A percentile compares a stretch with the other conserved stretches of the same genome.
Evolutionary conservation across 768 basidiomycete species (phyloP).

Genomic region (Calocybe cyanea): DNA sequence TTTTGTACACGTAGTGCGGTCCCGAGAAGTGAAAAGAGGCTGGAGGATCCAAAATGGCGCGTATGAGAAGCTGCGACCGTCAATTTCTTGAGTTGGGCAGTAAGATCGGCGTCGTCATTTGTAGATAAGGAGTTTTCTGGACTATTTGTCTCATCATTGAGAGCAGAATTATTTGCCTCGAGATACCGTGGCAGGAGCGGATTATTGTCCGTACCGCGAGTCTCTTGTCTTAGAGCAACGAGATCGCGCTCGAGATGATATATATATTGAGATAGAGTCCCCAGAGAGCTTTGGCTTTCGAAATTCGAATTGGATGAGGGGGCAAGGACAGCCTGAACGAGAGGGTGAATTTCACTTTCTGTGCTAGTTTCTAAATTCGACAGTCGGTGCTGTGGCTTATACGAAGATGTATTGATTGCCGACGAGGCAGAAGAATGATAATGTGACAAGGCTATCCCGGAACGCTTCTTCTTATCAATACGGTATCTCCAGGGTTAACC

Average conservation of each 20-base stretch:
- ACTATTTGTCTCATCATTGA: not conserved
- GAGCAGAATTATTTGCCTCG: not conserved
- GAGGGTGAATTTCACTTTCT: slow-evolving; percentile 7
- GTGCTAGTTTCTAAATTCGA: not conserved
- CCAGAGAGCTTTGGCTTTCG: slow-evolving; percentile 9
- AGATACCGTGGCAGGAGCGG: not conserved
- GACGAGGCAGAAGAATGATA: not conserved
- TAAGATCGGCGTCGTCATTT: slow-evolving; percentile 10
- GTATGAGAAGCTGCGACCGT: slow-evolving; percentile 8
- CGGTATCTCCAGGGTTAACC: not conserved
- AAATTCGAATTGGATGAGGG: slow-evolving; percentile 6
- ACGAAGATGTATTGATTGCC: not conserved
- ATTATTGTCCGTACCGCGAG: not conserved
- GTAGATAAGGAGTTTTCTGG: not conserved
- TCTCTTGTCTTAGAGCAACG: slow-evolving; percentile 5
- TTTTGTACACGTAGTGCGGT: slow-evolving; percentile 16
- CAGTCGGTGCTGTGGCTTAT: not conserved
- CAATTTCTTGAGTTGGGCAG: slow-evolving; percentile 13
- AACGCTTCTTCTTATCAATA: slow-evolving; percentile 22
- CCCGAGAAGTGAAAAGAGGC: slow-evolving; percentile 15
- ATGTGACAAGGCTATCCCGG: slow-evolving; percentile 1
- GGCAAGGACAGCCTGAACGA: slow-evolving; percentile 12
- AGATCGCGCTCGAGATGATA: slow-evolving; percentile 15
- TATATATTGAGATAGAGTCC: slow-evolving; percentile 14
- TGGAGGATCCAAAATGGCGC: slow-evolving; percentile 18